A percentile compares a stretch with the other conserved stretches of the same genome.
These are phyloP conservation scores for Chimonanthus praecox DNA, from an alignment of 164 flowering plant genomes.

Conservation along the genomic window DNA sequence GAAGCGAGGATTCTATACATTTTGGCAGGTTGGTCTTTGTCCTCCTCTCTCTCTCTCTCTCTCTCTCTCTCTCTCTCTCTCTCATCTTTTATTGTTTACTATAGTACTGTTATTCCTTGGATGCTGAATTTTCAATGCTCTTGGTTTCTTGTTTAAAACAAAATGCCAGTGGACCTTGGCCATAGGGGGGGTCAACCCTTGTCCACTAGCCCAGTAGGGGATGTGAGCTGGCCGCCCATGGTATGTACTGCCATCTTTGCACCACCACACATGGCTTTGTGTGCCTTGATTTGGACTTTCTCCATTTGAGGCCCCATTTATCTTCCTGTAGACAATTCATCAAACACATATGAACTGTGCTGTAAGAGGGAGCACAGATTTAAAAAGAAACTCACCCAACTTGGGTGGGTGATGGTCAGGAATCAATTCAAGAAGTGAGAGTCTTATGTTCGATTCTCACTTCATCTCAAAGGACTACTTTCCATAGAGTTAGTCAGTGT, in stretches of 20 bases:
- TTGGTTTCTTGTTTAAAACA: background rate
- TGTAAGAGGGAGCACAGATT: no score
- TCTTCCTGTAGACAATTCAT: background rate
- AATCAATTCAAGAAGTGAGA: no score
- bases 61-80: background rate
- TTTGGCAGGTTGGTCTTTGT: slow-evolving; percentile 82
- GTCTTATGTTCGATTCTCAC: no score
- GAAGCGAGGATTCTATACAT: slow-evolving; percentile 88
- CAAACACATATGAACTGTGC: no score
- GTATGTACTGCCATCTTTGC: background rate
- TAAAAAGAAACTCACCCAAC: no score
- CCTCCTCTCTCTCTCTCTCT: background rate
- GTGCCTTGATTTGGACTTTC: background rate
- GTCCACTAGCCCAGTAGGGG: background rate
- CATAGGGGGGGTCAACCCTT: background rate
- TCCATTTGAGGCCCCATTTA: background rate
- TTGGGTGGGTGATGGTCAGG: no score
- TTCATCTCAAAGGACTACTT: no score
- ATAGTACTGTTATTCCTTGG: background rate
- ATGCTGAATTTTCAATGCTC: background rate
- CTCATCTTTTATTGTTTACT: no score
- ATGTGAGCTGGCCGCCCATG: background rate
- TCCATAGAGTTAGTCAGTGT: no score
- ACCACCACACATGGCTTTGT: background rate
- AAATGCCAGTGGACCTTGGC: background rate